Evolutionary conservation across 495 filamentous ascomycete species (phyloP).

Genomic region (Penicillium ochrochloron): DNA sequence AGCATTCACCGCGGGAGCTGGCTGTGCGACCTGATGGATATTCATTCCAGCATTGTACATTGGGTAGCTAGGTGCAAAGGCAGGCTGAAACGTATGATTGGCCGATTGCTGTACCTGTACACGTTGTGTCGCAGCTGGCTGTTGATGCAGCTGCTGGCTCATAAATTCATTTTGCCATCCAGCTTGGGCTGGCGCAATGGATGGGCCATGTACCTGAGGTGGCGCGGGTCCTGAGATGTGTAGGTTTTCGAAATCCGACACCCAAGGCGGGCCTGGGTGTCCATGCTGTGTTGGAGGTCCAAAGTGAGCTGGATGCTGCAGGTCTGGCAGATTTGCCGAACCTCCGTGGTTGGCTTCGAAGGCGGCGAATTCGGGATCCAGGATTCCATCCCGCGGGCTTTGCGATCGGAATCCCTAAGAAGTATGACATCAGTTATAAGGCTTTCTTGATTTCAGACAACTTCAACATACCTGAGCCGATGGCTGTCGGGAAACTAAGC

Average conservation of each 20-base stretch:
- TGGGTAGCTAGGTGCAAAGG: slow-evolving; percentile 36
- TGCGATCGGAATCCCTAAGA: slow-evolving; percentile 67
- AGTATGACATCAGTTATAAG: slow-evolving; percentile 22
- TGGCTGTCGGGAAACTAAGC: slow-evolving; percentile 58
- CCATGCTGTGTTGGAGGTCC: slow-evolving; percentile 22
- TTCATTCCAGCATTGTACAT: slow-evolving; percentile 33
- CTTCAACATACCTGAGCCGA: slow-evolving; percentile 56
- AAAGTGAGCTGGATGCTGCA: slow-evolving; percentile 41
- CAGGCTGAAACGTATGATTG: slow-evolving; percentile 38
- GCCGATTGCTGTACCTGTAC: slow-evolving; percentile 28
- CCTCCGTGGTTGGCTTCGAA: slow-evolving; percentile 62
- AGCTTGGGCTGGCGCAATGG: slow-evolving; percentile 37
- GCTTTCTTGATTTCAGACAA: background rate
- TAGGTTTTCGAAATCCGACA: slow-evolving; percentile 55
- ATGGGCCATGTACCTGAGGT: slow-evolving; percentile 39
- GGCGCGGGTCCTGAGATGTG: slow-evolving; percentile 45
- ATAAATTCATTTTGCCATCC: slow-evolving; percentile 63
- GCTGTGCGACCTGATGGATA: slow-evolving; percentile 34
- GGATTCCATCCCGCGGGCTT: slow-evolving; percentile 54
- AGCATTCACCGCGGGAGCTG: slow-evolving; percentile 21
- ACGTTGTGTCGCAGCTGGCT: slow-evolving; percentile 26
- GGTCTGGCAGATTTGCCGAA: slow-evolving; percentile 31
- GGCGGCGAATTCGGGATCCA: slow-evolving; percentile 73
- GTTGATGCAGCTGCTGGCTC: slow-evolving; percentile 46
- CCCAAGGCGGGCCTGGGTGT: slow-evolving; percentile 43